Conservation (phyloP, 2,329 filamentous ascomycete species). For the Calonectria pteridis region DNA sequence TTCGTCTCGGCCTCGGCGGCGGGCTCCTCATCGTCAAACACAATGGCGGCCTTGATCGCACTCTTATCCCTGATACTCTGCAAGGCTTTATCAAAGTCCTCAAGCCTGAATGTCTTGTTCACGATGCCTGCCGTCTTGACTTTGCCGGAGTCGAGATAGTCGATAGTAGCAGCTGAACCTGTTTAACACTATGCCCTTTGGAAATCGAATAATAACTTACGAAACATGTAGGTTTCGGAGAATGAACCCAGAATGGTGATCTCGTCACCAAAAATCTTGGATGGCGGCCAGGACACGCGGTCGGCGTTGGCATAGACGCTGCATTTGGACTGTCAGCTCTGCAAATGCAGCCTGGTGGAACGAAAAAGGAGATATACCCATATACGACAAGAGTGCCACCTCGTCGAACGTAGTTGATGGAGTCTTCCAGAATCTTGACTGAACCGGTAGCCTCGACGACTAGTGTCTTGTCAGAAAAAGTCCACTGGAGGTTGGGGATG, state of each 20-base stretch:
- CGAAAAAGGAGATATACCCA: slow-evolving; percentile 49
- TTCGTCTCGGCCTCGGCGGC: slow-evolving; percentile 9
- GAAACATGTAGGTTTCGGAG: slow-evolving; percentile 81
- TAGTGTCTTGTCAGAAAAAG: slow-evolving; percentile 35
- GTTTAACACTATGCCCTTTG: slow-evolving; percentile 15
- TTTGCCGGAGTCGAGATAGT: slow-evolving; percentile 70
- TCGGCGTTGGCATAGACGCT: slow-evolving; percentile 74
- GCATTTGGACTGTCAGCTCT: slow-evolving; percentile 9
- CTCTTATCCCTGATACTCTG: slow-evolving; percentile 79
- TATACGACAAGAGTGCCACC: slow-evolving; percentile 81
- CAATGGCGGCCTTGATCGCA: slow-evolving; percentile 80
- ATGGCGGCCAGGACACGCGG: slow-evolving; percentile 76
- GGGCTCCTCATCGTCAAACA: slow-evolving; percentile 67
- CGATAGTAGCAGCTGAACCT: slow-evolving; percentile 56
- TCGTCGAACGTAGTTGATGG: slow-evolving; percentile 78
- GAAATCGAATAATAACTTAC: slow-evolving; percentile 46
- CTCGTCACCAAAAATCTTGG: slow-evolving; percentile 77
- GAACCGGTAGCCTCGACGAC: slow-evolving; percentile 79
- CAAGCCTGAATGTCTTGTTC: slow-evolving; percentile 80
- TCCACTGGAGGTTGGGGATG: not conserved
- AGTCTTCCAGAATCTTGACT: slow-evolving; percentile 75
- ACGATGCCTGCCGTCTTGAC: slow-evolving; percentile 76
- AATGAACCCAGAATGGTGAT: slow-evolving; percentile 81
- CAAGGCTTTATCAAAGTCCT: slow-evolving; percentile 78
- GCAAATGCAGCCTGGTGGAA: not conserved